These are phyloP conservation scores for Penicillium pancosmium DNA, from an alignment of 495 filamentous ascomycete species.

Conservation along the genomic window DNA sequence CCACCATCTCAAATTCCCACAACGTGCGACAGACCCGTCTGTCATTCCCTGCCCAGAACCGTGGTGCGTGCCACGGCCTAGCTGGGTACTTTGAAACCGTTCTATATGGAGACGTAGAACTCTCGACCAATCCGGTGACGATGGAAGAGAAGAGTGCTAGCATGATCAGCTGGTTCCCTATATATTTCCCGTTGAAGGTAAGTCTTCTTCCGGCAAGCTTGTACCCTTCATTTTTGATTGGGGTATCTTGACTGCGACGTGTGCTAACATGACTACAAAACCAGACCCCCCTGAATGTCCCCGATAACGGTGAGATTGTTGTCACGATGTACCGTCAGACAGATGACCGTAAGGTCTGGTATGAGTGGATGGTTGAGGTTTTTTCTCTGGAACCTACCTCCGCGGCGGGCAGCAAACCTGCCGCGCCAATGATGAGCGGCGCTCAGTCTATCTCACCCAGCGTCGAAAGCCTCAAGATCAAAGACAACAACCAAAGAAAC, in stretches of 20 bases:
- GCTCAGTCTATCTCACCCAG: constrained; percentile 34
- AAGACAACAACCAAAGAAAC: constrained; percentile 20
- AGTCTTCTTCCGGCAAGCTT: background rate
- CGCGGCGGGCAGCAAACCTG: constrained; percentile 20
- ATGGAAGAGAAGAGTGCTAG: constrained; percentile 90
- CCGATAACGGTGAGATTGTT: constrained; percentile 79
- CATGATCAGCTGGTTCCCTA: constrained; percentile 99
- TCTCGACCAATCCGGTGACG: constrained; percentile 89
- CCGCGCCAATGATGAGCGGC: constrained; percentile 38
- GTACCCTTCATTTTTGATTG: background rate
- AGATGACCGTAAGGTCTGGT: constrained; percentile 96
- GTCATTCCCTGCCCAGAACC: constrained; percentile 68
- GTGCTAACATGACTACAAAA: constrained; percentile 1
- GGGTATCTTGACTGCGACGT: background rate
- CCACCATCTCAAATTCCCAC: constrained; percentile 72
- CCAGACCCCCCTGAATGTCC: constrained; percentile 85
- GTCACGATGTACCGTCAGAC: constrained; percentile 94
- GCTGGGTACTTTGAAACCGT: constrained; percentile 96
- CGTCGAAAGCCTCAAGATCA: constrained; percentile 28
- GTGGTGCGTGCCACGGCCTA: constrained; percentile 87
- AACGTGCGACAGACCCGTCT: constrained; percentile 78
- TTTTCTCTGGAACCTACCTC: constrained; percentile 55
- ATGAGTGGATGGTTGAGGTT: constrained; percentile 94
- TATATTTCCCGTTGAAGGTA: constrained; percentile 96
- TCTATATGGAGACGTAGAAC: constrained; percentile 79